Evolutionary conservation across 148 eudicot genomes (phyloP).

Genomic region (Rhododendron griersonianum): DNA sequence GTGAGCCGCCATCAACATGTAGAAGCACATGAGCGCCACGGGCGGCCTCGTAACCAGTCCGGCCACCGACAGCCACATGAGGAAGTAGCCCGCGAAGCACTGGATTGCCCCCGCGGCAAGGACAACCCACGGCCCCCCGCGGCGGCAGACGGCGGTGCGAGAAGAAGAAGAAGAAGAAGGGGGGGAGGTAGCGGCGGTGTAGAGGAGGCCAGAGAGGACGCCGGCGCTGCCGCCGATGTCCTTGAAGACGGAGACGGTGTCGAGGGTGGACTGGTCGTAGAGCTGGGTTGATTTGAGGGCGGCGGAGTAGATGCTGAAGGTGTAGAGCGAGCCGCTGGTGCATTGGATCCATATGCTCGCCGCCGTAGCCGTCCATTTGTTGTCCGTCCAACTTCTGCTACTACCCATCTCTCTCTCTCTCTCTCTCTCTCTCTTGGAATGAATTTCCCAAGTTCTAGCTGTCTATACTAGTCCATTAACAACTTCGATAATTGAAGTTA

Average conservation of each 20-base stretch:
- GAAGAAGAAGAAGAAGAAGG: background rate
- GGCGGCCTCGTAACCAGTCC: slow-evolving; percentile 47
- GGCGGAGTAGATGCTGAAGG: slow-evolving; percentile 80
- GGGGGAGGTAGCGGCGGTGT: background rate
- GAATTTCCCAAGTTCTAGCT: too few species aligned
- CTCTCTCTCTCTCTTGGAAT: background rate
- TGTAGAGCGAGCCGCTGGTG: slow-evolving; percentile 67
- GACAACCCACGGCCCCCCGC: slow-evolving; percentile 57
- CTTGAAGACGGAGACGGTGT: slow-evolving; percentile 86
- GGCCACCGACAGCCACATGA: slow-evolving; percentile 69
- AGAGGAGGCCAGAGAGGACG: slow-evolving; percentile 66
- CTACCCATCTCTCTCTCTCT: background rate
- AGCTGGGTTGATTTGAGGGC: slow-evolving; percentile 58
- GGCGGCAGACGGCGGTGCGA: background rate
- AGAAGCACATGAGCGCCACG: slow-evolving; percentile 51
- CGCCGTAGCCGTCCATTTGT: slow-evolving; percentile 61
- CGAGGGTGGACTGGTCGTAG: slow-evolving; percentile 76
- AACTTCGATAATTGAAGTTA: too few species aligned
- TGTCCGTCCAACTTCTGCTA: slow-evolving; percentile 16
- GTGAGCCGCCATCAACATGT: slow-evolving; percentile 76
- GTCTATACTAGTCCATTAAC: too few species aligned
- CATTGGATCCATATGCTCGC: slow-evolving; percentile 89
- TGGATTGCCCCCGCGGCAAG: slow-evolving; percentile 57
- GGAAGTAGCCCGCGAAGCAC: slow-evolving; percentile 69
- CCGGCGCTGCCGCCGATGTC: slow-evolving; percentile 95